Conservation (phyloP, 768 basidiomycete species). For the Dentipellis fragilis region DNA sequence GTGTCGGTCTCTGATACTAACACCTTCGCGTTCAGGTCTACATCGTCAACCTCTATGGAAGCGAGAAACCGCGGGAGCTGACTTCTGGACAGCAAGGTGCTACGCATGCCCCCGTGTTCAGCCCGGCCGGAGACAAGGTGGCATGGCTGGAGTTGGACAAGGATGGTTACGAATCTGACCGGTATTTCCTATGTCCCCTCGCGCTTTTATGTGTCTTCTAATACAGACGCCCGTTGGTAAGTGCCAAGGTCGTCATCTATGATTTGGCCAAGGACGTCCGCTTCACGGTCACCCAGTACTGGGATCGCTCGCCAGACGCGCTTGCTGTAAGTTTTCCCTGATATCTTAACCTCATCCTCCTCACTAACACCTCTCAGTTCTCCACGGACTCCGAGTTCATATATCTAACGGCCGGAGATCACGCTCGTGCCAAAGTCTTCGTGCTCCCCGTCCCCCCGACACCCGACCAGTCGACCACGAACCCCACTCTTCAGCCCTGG, state of each 20-base stretch:
- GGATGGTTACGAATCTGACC: constrained; percentile 87
- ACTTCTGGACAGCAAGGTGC: constrained; percentile 85
- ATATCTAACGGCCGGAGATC: constrained; percentile 70
- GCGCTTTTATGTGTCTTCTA: neutral
- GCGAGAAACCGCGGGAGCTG: constrained; percentile 46
- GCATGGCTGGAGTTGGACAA: constrained; percentile 84
- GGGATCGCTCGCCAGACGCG: constrained; percentile 73
- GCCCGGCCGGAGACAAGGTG: constrained; percentile 51
- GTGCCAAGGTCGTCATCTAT: constrained; percentile 70
- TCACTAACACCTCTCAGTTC: constrained; percentile 38
- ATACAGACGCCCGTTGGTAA: constrained; percentile 16
- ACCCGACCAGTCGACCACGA: constrained; percentile 40
- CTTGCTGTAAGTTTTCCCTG: constrained; percentile 36
- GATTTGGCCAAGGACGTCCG: constrained; percentile 59
- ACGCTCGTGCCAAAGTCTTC: constrained; percentile 69
- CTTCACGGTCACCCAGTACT: constrained; percentile 67
- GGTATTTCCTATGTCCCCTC: constrained; percentile 27
- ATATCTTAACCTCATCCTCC: neutral
- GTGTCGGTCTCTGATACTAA: neutral
- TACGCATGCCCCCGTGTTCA: constrained; percentile 64
- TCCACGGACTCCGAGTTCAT: constrained; percentile 58
- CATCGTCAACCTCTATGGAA: constrained; percentile 47
- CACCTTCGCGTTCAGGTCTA: constrained; percentile 41
- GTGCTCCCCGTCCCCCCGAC: constrained; percentile 56
- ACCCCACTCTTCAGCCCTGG: constrained; percentile 33